Base-by-base conservation (phyloP, 495 filamentous ascomycete species). In the Aspergillus asperescens region DNA sequence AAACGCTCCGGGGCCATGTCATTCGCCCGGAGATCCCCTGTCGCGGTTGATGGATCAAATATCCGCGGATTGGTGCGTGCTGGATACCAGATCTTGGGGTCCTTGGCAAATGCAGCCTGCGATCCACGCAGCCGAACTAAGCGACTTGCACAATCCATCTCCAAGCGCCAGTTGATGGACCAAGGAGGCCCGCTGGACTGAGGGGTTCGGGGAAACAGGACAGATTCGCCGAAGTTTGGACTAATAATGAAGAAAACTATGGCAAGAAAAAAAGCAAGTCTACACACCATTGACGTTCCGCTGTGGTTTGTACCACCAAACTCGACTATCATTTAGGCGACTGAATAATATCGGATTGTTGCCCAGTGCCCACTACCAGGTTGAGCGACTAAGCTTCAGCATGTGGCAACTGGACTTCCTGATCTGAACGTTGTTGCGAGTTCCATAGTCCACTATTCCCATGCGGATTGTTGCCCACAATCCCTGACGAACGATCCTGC, bases 401-500 rank as follows among this genome's bases (percentile, higher is more conserved):
- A 34, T 47, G 44, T 35, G 32, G 32, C 32, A 35, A 35, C n/a
- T n/a, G n/a, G n/a, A 24, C 20, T 27, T 34, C 10, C 20, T 12
- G 39, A 27, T 42, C 22, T 42, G 39, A 24, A 12, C 18, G 8
- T 23, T 16, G 8, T 40, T 22, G 3, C 4, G 38, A 40, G 38
- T 20, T 23, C 39, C n/a, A n/a, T n/a, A n/a, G n/a, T n/a, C n/a
- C 32, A 35, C 32, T 35, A 16, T 35, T 35, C 13, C 32, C 32
- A 35, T 35, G 32, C 32, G 13, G 3, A 35, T 16, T 42, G 39
- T 42, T 27, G 39, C 32, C 32, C n/a, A 35, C 32, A 16, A 3
- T 35, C 5, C 25, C 32, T n/a, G 32, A 12, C 32, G 13, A 35
- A 8, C 32, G 32, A 40, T 54, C 42, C 42, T 41, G 42, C 51